Conservation (phyloP, 2,329 filamentous ascomycete genomes). For the Xylaria sp. region DNA sequence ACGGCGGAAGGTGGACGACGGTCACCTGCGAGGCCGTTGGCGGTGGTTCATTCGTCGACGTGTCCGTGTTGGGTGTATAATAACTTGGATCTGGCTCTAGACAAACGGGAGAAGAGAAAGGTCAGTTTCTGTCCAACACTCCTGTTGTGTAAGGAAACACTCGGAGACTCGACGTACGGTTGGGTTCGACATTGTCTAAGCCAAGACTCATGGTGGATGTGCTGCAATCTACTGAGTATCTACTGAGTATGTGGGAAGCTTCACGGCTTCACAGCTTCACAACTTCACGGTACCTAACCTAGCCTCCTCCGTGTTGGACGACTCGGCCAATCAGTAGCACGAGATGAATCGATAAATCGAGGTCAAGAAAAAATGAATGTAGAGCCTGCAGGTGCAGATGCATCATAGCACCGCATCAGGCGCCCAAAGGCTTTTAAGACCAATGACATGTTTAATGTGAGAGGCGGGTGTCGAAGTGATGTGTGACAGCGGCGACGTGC, state of each 20-base stretch:
- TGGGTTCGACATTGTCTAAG: constrained; percentile 35
- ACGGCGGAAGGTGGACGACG: constrained; percentile 42
- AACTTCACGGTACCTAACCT: no score
- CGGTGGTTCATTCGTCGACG: constrained; percentile 39
- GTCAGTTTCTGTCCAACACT: constrained; percentile 19
- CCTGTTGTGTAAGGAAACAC: neutral
- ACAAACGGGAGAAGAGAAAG: constrained; percentile 14
- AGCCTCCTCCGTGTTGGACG: constrained; percentile 30
- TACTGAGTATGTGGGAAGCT: constrained; percentile 1
- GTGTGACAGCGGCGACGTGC: constrained; percentile 29
- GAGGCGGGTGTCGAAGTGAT: constrained; percentile 39
- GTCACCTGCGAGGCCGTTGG: constrained; percentile 47
- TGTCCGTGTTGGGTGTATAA: constrained; percentile 35
- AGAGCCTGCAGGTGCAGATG: constrained; percentile 32
- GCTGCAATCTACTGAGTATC: constrained; percentile 12
- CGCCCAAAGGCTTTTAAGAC: constrained; percentile 37
- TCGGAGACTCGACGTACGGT: constrained; percentile 32
- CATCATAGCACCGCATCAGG: constrained; percentile 34
- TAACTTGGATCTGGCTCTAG: constrained; percentile 41
- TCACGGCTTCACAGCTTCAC: neutral
- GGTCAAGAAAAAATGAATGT: neutral
- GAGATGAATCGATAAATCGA: neutral
- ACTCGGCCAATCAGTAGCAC: constrained; percentile 33
- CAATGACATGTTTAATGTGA: constrained; percentile 38
- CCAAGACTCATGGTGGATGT: constrained; percentile 39